Conservation (phyloP, 345 rosid genomes). For the Hibiscus tridactylites region DNA sequence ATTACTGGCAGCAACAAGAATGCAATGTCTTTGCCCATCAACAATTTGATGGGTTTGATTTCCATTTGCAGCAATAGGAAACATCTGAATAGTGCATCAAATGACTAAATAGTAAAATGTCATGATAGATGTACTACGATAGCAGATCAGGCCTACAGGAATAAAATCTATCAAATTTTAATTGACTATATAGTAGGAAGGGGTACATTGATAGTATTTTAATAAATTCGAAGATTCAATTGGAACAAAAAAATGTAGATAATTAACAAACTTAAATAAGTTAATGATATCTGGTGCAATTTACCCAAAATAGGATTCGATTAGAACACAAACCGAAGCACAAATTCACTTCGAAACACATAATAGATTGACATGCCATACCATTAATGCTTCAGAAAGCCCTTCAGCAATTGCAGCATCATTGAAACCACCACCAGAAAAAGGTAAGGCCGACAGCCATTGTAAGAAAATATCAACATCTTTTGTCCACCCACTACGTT, state of each 20-base stretch:
- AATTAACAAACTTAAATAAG: neutral
- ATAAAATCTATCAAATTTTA: neutral
- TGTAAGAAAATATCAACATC: conserved; percentile 71
- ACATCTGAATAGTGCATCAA: conserved; percentile 48
- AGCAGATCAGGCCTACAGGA: neutral
- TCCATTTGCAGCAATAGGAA: conserved; percentile 43
- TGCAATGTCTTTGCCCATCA: conserved; percentile 76
- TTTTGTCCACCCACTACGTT: conserved; percentile 92
- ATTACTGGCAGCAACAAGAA: conserved; percentile 86
- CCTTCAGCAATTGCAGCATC: conserved; percentile 98
- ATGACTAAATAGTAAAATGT: neutral
- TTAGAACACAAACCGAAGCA: neutral
- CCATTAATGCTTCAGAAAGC: conserved; percentile 95
- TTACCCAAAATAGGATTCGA: neutral
- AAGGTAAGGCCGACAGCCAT: conserved; percentile 70
- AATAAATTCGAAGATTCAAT: neutral
- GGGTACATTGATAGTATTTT: neutral
- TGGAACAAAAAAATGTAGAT: neutral
- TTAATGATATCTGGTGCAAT: neutral
- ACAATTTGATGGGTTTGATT: conserved; percentile 56
- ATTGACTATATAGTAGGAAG: neutral
- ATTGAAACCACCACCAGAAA: conserved; percentile 88
- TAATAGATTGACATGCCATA: conserved; percentile 18
- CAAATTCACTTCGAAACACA: neutral
- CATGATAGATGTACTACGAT: neutral